These are phyloP conservation scores for Colletotrichum sp. DNA, from an alignment of 2,329 filamentous ascomycete genomes.

Conservation along the genomic window DNA sequence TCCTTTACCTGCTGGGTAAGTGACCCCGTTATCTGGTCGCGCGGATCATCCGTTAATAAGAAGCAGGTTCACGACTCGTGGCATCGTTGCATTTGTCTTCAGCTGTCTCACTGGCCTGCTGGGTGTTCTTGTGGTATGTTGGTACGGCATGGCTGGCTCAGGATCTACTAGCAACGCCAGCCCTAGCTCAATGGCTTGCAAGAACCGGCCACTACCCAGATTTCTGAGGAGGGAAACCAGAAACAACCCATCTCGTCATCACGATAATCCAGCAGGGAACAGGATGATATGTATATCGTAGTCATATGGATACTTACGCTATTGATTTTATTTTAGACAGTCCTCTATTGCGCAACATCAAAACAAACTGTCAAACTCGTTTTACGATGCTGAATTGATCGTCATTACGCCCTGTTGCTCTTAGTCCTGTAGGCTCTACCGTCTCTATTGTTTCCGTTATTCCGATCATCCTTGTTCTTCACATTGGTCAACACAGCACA, in stretches of 20 bases:
- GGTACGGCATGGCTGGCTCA: slow-evolving; percentile 61
- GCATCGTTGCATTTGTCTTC: slow-evolving; percentile 77
- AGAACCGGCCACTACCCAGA: background rate
- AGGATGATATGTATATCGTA: background rate
- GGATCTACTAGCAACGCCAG: background rate
- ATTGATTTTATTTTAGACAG: background rate
- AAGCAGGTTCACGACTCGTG: slow-evolving; percentile 66
- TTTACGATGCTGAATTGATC: background rate
- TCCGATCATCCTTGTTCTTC: background rate
- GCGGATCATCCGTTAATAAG: background rate
- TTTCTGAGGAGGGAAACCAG: background rate
- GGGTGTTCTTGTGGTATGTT: slow-evolving; percentile 69
- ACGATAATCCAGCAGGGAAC: background rate
- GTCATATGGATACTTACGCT: background rate
- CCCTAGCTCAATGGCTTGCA: background rate
- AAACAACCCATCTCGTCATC: background rate
- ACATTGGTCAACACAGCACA: background rate
- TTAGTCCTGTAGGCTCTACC: background rate
- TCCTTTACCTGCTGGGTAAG: slow-evolving; percentile 2
- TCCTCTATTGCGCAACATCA: background rate
- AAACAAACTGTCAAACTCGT: background rate
- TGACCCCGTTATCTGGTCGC: fast-evolving
- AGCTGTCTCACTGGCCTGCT: slow-evolving; percentile 71
- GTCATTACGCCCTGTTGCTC: background rate
- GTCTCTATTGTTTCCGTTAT: background rate